Base-by-base conservation (phyloP, 1,139 yeast species). In the Yamadazyma jaroonii region DNA sequence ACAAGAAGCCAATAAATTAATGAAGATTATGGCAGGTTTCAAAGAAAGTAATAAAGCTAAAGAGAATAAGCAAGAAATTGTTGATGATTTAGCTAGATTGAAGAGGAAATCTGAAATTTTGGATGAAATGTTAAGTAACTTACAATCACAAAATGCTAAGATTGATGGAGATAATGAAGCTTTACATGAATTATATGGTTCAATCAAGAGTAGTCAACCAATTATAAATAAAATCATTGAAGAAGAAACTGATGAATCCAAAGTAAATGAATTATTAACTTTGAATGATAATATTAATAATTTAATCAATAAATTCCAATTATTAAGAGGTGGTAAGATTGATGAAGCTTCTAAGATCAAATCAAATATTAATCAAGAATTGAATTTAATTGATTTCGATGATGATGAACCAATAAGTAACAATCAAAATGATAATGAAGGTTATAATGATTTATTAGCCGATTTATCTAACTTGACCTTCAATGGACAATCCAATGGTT, bases 21-120 rank as follows among this genome's bases (percentile, higher is more conserved):
- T 92, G 98, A 89, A 90, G 58, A 81, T 92, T 50, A 90, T 92
- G 97, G 96, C 98, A 8, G 99, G 99, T 3, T 92, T 87, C 67
- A 84, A 84, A 61, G 94, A 87, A 47, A 96, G 94, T 58, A 64
- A 73, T 31, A 65, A 76, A 25, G 79, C 78, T 45, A 77, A 75
- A 49, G 53, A 47, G 34, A 85, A 88, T 49, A 80, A 80, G 52
- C 88, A 87, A 44, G 81, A 84, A 50, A 84, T 90, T 30, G 80
- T 82, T 30, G 89, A 85, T 48, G 98, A 94, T 54, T 72, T 94
- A 40, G 89, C 86, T 39, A 83, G 87, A 57, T 73, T 92, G 54
- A 82, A 81, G 52, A 78, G 96, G 43, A 92, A 92, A 64, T 87
- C 89, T n/a, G 95, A 87, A 49, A 72, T 94, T 40, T 79, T 92